Conservation (phyloP, 305 asterid species). For the Plantago coronopus region DNA sequence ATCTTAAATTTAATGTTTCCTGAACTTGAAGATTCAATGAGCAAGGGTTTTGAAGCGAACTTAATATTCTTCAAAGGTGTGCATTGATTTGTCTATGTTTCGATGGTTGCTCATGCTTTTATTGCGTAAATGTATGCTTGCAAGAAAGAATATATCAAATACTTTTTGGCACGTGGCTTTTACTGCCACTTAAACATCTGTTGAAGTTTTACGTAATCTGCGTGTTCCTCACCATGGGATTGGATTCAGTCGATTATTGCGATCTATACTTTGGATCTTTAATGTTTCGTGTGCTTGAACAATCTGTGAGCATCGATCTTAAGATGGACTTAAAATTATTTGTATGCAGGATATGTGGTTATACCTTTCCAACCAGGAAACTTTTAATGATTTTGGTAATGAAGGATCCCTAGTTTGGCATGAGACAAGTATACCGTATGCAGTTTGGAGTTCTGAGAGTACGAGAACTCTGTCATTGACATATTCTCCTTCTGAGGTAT, state of each 20-base stretch:
- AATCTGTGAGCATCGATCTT: neutral
- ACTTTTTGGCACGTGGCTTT: no score
- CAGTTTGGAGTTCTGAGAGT: conserved; percentile 85
- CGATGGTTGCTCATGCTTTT: no score
- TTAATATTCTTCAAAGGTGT: no score
- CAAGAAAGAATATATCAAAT: no score
- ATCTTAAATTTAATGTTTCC: no score
- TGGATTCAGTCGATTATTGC: neutral
- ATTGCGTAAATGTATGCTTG: no score
- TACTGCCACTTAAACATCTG: no score
- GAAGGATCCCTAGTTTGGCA: conserved; percentile 89
- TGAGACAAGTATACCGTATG: conserved; percentile 93
- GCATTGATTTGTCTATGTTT: no score
- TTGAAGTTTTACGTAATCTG: no score
- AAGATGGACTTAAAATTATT: conserved; percentile 10
- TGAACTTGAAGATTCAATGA: no score
- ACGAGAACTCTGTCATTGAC: conserved; percentile 62
- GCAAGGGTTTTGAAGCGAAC: no score
- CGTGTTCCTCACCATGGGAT: no score
- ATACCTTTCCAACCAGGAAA: conserved; percentile 74
- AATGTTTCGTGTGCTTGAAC: neutral
- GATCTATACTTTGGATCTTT: neutral
- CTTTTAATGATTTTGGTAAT: conserved; percentile 67
- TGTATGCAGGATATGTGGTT: conserved; percentile 87
- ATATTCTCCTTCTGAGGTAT: conserved; percentile 82